phyloP scores from a whole-genome alignment of 2,329 filamentous ascomycete genomes.

The Pseudogymnoascus sp. region DNA sequence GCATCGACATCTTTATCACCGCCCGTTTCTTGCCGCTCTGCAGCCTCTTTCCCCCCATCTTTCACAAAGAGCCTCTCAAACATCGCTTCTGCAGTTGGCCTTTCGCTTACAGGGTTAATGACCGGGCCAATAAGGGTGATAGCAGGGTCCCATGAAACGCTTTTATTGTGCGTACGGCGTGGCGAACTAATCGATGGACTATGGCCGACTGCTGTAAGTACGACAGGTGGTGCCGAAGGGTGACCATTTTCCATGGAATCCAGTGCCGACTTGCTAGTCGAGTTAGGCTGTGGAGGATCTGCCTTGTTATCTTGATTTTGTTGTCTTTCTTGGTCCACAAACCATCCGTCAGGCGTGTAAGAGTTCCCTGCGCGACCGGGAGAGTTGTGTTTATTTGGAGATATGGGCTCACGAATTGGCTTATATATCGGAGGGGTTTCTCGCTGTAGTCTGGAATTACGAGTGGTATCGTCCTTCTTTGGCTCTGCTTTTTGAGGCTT shows the following conservation, averaged over 20 bases:
- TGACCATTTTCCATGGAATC: background rate
- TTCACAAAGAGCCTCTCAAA: background rate
- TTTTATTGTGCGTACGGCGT: background rate
- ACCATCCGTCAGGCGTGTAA: background rate
- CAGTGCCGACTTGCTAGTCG: background rate
- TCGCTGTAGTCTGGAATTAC: background rate
- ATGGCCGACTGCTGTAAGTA: background rate
- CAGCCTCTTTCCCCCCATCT: background rate
- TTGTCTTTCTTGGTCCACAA: background rate
- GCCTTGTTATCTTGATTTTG: background rate
- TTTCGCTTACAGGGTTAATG: background rate
- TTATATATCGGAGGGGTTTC: background rate
- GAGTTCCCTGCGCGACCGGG: background rate
- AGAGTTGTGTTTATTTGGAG: background rate
- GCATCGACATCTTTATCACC: background rate
- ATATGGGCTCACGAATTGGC: background rate
- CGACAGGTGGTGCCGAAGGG: background rate
- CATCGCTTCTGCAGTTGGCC: background rate
- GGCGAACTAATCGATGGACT: background rate
- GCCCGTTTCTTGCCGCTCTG: background rate
- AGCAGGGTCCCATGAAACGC: slow-evolving; percentile 1
- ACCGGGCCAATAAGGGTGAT: background rate
- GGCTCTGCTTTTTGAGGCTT: background rate
- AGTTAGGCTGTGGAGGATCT: background rate
- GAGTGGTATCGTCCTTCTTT: background rate